Evolutionary conservation across 176 grass and related monocot species (phyloP), one percentile per base, ranked within the genome.

Genomic region (Otatea glauca): DNA sequence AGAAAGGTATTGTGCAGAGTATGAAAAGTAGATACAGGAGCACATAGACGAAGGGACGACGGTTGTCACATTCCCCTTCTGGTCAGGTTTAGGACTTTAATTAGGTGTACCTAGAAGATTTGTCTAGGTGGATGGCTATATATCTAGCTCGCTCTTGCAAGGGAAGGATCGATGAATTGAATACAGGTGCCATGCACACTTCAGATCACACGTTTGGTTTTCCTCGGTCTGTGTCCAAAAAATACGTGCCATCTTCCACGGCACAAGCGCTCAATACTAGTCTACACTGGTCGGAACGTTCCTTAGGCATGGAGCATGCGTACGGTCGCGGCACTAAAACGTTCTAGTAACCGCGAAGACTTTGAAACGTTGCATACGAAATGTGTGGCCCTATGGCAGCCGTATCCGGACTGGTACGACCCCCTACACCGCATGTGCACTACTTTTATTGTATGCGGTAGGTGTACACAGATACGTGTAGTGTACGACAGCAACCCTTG

Each of bases 291-390:
- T 16, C 18, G 45, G 29, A 53, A 38, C 17, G 44, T 55, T 50
- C 16, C 12, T 27, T 62, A 2, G 1, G 23, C 9, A 1, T 5
- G 9, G 59, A 27, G 59, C 60, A 63, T 5, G 24, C 5, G 6
- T 14, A 12, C 16, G 17, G 25, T 2, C 9, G 63, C 42, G 62
- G 45, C 58, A 14, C 43, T 54, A 9, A 17, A 63, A 27, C 60
- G 80, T 53, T 13, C 27, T 76, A 75, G 71, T 49, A 81, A 68
- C 15, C 27, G 25, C 34, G 72, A 82, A 77, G 87, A 68, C 75
- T 80, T 80, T 34, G 21, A 68, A 21, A 20, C 75, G 34, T 5
- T 20, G 0, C 1, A 27, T 51, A 63, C 79, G 18, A 35, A 23
- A 5, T 32, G 81, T 34, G 2, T 49, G 47, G 13, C 48, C 48